Evolutionary conservation across 352 stramenopile species (phyloP), one percentile per base, ranked within the genome.

Genomic region (Achlya hypogyna): DNA sequence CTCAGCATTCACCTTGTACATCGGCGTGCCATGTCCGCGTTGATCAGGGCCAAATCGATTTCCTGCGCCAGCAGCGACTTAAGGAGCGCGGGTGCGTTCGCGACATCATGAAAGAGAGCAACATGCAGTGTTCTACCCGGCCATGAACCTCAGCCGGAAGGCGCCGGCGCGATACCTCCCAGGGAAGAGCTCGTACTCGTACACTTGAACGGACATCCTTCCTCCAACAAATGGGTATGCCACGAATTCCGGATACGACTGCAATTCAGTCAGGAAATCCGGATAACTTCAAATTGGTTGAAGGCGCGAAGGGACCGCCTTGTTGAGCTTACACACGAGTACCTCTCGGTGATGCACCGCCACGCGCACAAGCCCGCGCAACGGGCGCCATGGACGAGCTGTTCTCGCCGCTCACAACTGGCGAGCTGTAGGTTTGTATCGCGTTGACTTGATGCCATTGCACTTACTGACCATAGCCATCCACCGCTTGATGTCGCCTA

Each of bases 21-120:
- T 20, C 10, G 10, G 66, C 64, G 49, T 70, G 91, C 85, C 71
- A 88, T 73, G 23, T 81, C 76, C 18, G 82, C 80, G 71, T 93
- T 86, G 64, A 93, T 78, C 29, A 93, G 70, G 27, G 85, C 81
- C 23, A 81, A 79, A 53, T 93, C 78, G 53, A 90, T 72, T 40
- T 86, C 74, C 63, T 89, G 82, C 66, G 81, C 74, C 28, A 83
- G 62, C n/a, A 91, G 70, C 22, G 71, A 62, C 67, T 88, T 72
- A 49, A 74, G 82, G 63, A 93, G 75, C 40, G 67, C 70, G 0
- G 72, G 62, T 58, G 74, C 80, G 71, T 93, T 93, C 64, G 84
- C 79, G 42, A 93, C 85, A 54, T 88, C 69, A 59, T 74, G 81
- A 64, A 84, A 93, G 68, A 83, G 88, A 4, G 73, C 83, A 25